A percentile compares a stretch with the other conserved stretches of the same genome.
These are phyloP conservation scores for Glycine latifolia DNA, from an alignment of 306 rosid genomes.

Conservation along the genomic window DNA sequence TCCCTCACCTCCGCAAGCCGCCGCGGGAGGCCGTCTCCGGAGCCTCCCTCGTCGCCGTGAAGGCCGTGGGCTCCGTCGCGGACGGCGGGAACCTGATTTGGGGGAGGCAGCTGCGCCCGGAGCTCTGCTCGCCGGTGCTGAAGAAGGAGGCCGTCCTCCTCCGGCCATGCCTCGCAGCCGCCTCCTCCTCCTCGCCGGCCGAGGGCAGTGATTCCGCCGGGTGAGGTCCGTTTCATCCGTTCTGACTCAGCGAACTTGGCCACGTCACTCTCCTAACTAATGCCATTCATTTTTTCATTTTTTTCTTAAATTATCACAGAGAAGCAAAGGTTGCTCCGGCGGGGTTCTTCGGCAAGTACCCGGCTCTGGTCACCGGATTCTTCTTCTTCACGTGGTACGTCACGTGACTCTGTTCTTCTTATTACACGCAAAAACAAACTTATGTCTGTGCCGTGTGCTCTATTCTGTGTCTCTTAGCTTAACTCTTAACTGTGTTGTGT, in stretches of 20 bases:
- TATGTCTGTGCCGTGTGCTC: not conserved
- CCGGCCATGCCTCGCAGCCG: conserved; percentile 65
- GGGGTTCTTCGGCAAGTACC: conserved; percentile 65
- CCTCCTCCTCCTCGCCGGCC: conserved; percentile 82
- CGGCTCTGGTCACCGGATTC: conserved; percentile 81
- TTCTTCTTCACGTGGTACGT: conserved; percentile 92
- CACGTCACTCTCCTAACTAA: conserved; percentile 51
- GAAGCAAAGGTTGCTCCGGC: conserved; percentile 76
- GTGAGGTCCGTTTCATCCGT: conserved; percentile 99
- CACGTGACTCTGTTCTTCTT: not conserved
- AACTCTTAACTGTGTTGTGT: not conserved
- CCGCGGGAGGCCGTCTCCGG: conserved; percentile 47
- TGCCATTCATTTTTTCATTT: not conserved
- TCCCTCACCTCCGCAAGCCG: conserved; percentile 59
- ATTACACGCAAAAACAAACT: not conserved
- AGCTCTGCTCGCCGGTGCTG: conserved; percentile 57
- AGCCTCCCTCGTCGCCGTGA: conserved; percentile 51
- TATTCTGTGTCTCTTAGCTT: not conserved
- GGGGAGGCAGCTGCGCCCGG: conserved; percentile 95
- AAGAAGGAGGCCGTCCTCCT: conserved; percentile 54
- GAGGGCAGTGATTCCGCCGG: conserved; percentile 96
- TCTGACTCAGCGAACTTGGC: conserved; percentile 59
- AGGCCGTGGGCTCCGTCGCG: conserved; percentile 50
- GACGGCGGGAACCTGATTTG: conserved; percentile 86
- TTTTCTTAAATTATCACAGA: conserved; percentile 45